These are phyloP conservation scores for Aspergillus phoenicis DNA, from an alignment of 2,329 filamentous ascomycete genomes.

Conservation along the genomic window DNA sequence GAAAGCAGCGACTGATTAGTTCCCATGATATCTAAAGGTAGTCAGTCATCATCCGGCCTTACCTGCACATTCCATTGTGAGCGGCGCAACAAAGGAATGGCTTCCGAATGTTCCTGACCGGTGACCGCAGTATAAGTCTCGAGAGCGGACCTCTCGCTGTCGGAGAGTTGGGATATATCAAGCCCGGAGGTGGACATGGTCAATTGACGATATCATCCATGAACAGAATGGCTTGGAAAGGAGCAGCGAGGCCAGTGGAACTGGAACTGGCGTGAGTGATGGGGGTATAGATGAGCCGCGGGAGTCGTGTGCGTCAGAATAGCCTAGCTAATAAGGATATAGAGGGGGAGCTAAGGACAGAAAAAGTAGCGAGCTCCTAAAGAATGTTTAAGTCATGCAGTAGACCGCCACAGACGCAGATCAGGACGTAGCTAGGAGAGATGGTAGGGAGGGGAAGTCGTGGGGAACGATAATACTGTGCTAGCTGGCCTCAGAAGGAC, in stretches of 20 bases:
- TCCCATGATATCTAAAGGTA: background rate
- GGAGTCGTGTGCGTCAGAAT: background rate
- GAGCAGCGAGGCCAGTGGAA: background rate
- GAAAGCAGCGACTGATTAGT: slow-evolving; percentile 4
- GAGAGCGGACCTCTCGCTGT: slow-evolving; percentile 78
- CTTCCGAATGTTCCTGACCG: slow-evolving; percentile 74
- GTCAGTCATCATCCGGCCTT: background rate
- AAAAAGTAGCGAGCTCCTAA: background rate
- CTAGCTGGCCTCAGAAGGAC: slow-evolving; percentile 21
- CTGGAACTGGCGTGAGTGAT: background rate
- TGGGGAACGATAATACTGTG: background rate
- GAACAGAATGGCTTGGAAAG: slow-evolving; percentile 10
- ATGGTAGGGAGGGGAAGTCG: background rate
- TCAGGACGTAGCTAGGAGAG: background rate
- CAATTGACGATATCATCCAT: slow-evolving; percentile 26
- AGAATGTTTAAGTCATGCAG: background rate
- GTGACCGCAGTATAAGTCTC: slow-evolving; percentile 89
- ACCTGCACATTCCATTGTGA: slow-evolving; percentile 98
- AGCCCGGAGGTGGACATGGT: slow-evolving; percentile 52
- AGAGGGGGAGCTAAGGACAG: background rate
- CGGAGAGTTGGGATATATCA: slow-evolving; percentile 68
- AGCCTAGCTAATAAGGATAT: background rate
- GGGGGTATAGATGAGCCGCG: background rate
- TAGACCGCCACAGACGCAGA: background rate
- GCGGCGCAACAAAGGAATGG: slow-evolving; percentile 75